Evolutionary conservation across 352 stramenopile genomes (phyloP).

Genomic region (Globisporangium lucens): DNA sequence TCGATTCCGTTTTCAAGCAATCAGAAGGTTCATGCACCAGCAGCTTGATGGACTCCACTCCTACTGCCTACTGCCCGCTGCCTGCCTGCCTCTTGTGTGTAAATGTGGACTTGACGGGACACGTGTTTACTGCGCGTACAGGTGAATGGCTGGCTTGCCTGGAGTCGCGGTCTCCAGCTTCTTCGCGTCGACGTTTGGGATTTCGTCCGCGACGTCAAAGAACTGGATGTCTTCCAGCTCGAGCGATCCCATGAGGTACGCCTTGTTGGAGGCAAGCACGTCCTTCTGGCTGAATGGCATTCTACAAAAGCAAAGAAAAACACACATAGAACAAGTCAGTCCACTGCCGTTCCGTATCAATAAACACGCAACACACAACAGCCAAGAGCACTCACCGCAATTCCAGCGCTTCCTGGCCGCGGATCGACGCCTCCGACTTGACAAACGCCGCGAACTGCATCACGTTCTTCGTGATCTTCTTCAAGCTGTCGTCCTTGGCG

Average conservation of each 20-base stretch:
- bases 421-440: conserved; percentile 91
- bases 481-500: conserved; percentile 70
- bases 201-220: conserved; percentile 72
- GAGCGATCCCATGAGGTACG: conserved; percentile 88
- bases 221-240: conserved; percentile 89
- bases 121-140: conserved; percentile 49
- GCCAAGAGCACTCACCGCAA: conserved; percentile 50
- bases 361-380: conserved; percentile 1
- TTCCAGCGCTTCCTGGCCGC: conserved; percentile 92
- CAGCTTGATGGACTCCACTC: background rate
- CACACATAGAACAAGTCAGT: background rate
- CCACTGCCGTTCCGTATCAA: background rate
- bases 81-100: background rate
- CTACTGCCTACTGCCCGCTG: background rate
- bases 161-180: conserved; percentile 82
- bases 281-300: conserved; percentile 95
- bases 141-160: conserved; percentile 77
- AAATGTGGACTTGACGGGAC: background rate
- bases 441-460: conserved; percentile 98
- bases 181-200: conserved; percentile 73
- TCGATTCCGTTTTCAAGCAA: background rate
- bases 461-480: conserved; percentile 91
- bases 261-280: conserved; percentile 90
- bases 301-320: conserved; percentile 26
- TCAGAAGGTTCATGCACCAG: background rate